phyloP scores from a whole-genome alignment of 768 basidiomycete species.

The Antrodiella citrinella region DNA sequence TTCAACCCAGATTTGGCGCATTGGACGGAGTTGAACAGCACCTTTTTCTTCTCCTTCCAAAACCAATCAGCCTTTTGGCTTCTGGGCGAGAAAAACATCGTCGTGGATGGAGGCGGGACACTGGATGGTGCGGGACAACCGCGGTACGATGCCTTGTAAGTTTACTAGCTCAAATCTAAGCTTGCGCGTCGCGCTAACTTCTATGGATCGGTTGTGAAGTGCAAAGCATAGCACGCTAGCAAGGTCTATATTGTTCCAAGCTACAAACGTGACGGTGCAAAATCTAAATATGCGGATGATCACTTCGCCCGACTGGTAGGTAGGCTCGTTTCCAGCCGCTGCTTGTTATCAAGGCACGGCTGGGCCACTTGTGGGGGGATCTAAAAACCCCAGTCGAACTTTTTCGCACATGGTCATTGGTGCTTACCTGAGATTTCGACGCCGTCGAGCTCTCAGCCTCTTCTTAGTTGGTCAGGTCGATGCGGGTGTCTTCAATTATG shows the following conservation, averaged over 20 bases:
- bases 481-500: too few species aligned
- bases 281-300: conserved; percentile 40
- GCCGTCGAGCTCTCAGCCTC: too few species aligned
- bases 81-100: conserved; percentile 40
- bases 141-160: conserved; percentile 49
- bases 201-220: too few species aligned
- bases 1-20: conserved; percentile 44
- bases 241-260: conserved; percentile 49
- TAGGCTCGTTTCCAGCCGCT: too few species aligned
- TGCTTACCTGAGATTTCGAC: too few species aligned
- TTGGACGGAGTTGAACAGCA: conserved; percentile 52
- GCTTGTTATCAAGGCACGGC: too few species aligned
- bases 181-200: too few species aligned
- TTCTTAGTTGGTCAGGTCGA: too few species aligned
- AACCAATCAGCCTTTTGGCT: conserved; percentile 49
- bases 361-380: too few species aligned
- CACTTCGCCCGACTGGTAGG: conserved; percentile 46
- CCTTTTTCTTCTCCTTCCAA: conserved; percentile 45
- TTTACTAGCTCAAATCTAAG: too few species aligned
- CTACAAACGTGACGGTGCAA: conserved; percentile 35
- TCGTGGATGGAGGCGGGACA: conserved; percentile 51
- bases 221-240: conserved; percentile 28
- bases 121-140: conserved; percentile 58
- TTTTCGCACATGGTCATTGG: too few species aligned
- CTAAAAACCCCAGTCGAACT: too few species aligned